Conservation (phyloP, 306 rosid species). For the Casuarina glauca region DNA sequence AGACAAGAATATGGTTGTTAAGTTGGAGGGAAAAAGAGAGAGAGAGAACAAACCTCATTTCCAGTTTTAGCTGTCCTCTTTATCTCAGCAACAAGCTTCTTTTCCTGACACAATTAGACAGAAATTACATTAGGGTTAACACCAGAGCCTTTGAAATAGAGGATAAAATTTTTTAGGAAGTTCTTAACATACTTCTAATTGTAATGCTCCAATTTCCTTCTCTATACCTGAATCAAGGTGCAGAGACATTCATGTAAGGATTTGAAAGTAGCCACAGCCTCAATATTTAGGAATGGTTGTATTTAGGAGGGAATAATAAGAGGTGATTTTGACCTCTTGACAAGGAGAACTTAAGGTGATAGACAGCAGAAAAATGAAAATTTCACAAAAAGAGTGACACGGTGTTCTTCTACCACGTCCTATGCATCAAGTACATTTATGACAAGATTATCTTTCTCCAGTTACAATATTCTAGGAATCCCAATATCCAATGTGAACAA, state of each 20-base stretch:
- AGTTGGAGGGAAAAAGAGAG: constrained; percentile 16
- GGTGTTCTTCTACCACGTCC: background rate
- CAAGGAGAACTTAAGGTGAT: background rate
- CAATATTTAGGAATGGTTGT: background rate
- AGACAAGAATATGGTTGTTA: background rate
- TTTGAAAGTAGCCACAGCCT: background rate
- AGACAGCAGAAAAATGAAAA: background rate
- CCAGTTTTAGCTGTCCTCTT: constrained; percentile 98
- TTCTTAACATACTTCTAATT: constrained; percentile 70
- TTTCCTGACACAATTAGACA: constrained; percentile 60
- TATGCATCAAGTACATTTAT: background rate
- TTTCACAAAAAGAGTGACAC: background rate
- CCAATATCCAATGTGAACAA: background rate
- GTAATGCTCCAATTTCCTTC: constrained; percentile 91
- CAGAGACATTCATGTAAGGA: constrained; percentile 2
- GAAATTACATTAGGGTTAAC: constrained; percentile 28
- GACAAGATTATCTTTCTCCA: background rate
- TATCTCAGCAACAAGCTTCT: constrained; percentile 88
- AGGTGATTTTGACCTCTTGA: background rate
- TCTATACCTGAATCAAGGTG: constrained; percentile 65
- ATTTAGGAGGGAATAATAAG: background rate
- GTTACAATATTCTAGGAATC: background rate
- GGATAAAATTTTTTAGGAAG: constrained; percentile 7
- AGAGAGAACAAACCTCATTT: constrained; percentile 62
- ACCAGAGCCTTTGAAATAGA: constrained; percentile 4